Conservation (phyloP, 345 rosid genomes). For the Laguncularia racemosa region DNA sequence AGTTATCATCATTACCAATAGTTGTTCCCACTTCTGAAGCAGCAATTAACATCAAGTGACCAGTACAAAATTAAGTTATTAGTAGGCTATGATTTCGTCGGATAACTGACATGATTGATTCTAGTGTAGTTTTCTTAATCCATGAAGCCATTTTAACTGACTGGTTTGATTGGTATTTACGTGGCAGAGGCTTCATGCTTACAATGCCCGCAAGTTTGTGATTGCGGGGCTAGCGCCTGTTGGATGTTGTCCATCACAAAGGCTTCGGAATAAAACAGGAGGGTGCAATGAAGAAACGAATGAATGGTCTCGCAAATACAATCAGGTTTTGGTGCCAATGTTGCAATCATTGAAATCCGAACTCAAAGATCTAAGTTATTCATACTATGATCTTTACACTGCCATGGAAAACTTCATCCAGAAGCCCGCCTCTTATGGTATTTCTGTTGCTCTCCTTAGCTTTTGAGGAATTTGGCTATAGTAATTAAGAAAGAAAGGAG, state of each 20-base stretch:
- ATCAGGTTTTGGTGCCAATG: slow-evolving; percentile 28
- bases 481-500: not conserved
- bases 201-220: slow-evolving; percentile 49
- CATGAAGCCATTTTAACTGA: not conserved
- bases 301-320: slow-evolving; percentile 35
- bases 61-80: not conserved
- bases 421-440: slow-evolving; percentile 47
- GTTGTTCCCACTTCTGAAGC: not conserved
- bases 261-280: slow-evolving; percentile 27
- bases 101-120: too few relatives aligned
- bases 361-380: slow-evolving; percentile 31
- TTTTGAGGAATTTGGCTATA: too few relatives aligned
- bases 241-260: slow-evolving; percentile 51
- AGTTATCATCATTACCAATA: not conserved
- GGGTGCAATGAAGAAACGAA: slow-evolving; percentile 43
- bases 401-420: slow-evolving; percentile 29
- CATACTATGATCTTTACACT: slow-evolving; percentile 46
- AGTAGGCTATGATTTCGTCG: not conserved
- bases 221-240: slow-evolving; percentile 34
- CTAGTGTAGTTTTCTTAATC: not conserved
- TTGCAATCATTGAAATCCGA: slow-evolving; percentile 32
- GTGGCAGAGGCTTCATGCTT: slow-evolving; percentile 31
- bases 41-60: not conserved
- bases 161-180: not conserved
- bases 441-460: too few relatives aligned